These are phyloP conservation scores for Hymenoscyphus fraxineus DNA, from an alignment of 2,329 filamentous ascomycete species.

Conservation along the genomic window DNA sequence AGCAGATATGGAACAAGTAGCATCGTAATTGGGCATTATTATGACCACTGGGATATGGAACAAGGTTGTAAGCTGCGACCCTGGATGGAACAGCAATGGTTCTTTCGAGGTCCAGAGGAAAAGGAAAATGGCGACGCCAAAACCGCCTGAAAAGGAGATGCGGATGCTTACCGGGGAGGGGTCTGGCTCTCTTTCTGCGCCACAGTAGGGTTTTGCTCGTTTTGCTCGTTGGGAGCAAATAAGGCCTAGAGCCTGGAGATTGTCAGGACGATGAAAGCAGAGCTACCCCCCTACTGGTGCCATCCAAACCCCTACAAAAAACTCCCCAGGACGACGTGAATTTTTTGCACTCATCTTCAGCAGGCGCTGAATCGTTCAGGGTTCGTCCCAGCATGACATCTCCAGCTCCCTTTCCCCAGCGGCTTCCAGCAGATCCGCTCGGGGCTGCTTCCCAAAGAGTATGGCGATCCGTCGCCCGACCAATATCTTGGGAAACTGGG, in stretches of 20 bases:
- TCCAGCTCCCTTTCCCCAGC: neutral
- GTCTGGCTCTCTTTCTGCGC: neutral
- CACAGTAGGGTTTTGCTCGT: neutral
- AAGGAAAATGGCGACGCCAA: constrained; percentile 2
- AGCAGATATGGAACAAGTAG: neutral
- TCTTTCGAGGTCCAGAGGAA: neutral
- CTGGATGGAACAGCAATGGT: neutral
- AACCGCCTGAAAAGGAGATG: neutral
- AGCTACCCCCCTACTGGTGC: neutral
- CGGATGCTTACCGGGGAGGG: neutral
- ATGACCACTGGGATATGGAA: neutral
- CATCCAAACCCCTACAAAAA: neutral
- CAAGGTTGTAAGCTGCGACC: neutral
- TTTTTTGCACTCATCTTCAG: neutral
- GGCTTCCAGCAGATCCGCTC: constrained; percentile 1
- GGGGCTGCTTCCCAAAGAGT: constrained; percentile 1
- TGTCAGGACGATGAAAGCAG: neutral
- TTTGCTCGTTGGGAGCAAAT: neutral
- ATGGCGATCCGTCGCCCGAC: neutral
- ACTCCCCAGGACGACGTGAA: neutral
- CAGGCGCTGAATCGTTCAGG: neutral
- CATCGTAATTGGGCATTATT: constrained; percentile 1
- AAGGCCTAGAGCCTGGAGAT: neutral
- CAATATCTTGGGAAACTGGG: constrained; percentile 3
- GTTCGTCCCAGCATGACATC: neutral